Percentiles rank a stretch among this genome's conserved stretches.
Conservation (phyloP, 768 basidiomycete species). For the Mycena leptocephala region DNA sequence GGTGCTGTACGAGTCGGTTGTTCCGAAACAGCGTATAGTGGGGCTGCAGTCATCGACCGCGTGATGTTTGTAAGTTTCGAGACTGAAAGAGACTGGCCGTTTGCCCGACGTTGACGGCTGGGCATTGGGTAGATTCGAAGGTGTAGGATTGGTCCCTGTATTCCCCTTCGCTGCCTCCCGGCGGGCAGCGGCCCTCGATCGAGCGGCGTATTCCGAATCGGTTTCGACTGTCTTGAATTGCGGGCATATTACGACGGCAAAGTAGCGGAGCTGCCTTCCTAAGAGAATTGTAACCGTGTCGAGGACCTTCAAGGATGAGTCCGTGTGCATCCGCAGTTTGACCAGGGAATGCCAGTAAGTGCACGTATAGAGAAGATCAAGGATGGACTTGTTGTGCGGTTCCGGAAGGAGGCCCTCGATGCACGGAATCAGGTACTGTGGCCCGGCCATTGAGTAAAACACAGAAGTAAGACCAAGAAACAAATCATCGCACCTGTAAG, state of each 20-base stretch:
- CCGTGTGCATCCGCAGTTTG: conserved; percentile 52
- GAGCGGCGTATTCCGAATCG: not conserved
- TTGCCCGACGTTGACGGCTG: not conserved
- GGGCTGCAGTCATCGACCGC: conserved; percentile 50
- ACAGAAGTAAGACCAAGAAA: too few species aligned
- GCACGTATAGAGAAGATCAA: conserved; percentile 42
- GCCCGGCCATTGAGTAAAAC: too few species aligned
- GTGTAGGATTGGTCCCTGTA: not conserved
- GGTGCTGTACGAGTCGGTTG: conserved; percentile 51
- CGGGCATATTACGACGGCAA: conserved; percentile 36
- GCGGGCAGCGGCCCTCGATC: not conserved
- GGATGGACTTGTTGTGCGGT: conserved; percentile 39
- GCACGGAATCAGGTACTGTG: too few species aligned
- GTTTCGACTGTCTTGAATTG: conserved; percentile 8
- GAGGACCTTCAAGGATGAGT: conserved; percentile 40
- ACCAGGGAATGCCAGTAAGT: conserved; percentile 53
- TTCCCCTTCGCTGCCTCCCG: not conserved
- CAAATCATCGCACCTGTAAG: too few species aligned
- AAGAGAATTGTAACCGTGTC: conserved; percentile 38
- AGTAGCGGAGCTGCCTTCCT: conserved; percentile 36
- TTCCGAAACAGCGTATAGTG: conserved; percentile 48
- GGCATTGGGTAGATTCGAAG: not conserved
- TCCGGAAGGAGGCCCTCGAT: conserved; percentile 49
- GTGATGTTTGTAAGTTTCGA: conserved; percentile 54
- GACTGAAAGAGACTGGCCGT: conserved; percentile 41